phyloP scores from a whole-genome alignment of 2,329 filamentous ascomycete species.

The Colletotrichum liriopes region DNA sequence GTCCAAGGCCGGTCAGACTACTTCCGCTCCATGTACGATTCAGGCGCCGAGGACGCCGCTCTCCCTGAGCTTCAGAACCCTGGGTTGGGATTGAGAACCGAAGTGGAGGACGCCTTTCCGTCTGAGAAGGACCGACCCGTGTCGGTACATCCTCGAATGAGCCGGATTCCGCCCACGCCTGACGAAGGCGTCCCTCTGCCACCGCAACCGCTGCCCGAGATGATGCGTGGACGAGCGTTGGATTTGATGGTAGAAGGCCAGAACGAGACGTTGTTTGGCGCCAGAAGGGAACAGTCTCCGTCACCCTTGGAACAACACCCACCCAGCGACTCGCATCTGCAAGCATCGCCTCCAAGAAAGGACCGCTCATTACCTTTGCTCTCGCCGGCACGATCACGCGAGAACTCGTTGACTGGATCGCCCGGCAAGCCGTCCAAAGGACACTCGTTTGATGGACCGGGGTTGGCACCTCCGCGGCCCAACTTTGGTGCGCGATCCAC shows the following conservation, averaged over 20 bases:
- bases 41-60: slow-evolving; percentile 60
- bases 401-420: slow-evolving; percentile 55
- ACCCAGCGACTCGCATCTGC: slow-evolving; percentile 45
- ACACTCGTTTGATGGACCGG: slow-evolving; percentile 65
- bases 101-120: slow-evolving; percentile 70
- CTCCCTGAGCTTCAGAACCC: slow-evolving; percentile 49
- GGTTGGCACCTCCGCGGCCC: slow-evolving; percentile 66
- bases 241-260: slow-evolving; percentile 47
- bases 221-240: slow-evolving; percentile 58
- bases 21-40: slow-evolving; percentile 82
- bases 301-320: slow-evolving; percentile 63
- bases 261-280: slow-evolving; percentile 65
- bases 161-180: slow-evolving; percentile 70
- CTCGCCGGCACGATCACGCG: slow-evolving; percentile 51
- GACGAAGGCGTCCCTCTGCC: slow-evolving; percentile 64
- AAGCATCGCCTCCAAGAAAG: slow-evolving; percentile 48
- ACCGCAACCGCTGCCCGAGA: slow-evolving; percentile 58
- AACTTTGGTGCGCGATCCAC: slow-evolving; percentile 68
- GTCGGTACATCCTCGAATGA: slow-evolving; percentile 84
- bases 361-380: slow-evolving; percentile 54
- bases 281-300: slow-evolving; percentile 72
- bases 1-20: slow-evolving; percentile 83
- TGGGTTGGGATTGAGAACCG: slow-evolving; percentile 66
- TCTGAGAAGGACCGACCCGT: slow-evolving; percentile 70
- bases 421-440: slow-evolving; percentile 62